These are phyloP conservation scores for Phytopythium oedochilum DNA, from an alignment of 352 stramenopile species.

Conservation along the genomic window DNA sequence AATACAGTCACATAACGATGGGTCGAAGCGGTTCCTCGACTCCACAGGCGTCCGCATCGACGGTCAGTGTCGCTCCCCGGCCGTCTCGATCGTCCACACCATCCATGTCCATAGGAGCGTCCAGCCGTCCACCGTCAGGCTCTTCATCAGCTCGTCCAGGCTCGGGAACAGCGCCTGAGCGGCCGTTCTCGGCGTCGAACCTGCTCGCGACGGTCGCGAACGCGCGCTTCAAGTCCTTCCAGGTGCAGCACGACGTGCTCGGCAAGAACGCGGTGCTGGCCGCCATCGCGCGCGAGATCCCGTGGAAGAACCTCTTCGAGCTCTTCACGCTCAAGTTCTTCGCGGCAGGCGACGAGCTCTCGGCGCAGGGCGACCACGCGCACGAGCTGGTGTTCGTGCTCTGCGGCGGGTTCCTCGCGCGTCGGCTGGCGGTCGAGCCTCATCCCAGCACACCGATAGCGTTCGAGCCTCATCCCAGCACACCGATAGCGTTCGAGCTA, in stretches of 20 bases:
- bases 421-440: not conserved
- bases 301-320: constrained; percentile 60
- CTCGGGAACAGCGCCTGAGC: not conserved
- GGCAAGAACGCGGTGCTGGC: constrained; percentile 38
- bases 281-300: constrained; percentile 38
- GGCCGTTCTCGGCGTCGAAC: constrained; percentile 47
- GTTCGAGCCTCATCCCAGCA: not conserved
- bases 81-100: not conserved
- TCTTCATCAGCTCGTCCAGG: not conserved
- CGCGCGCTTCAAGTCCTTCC: constrained; percentile 46
- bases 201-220: constrained; percentile 36
- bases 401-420: constrained; percentile 43
- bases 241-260: constrained; percentile 50
- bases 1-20: no score
- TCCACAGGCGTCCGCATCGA: not conserved
- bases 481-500: not conserved
- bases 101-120: not conserved
- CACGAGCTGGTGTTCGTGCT: constrained; percentile 45
- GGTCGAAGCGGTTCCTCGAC: not conserved
- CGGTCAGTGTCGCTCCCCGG: not conserved
- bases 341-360: constrained; percentile 39
- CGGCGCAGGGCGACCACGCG: constrained; percentile 27
- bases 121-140: not conserved
- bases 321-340: constrained; percentile 51
- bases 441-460: not conserved